Base-by-base conservation (phyloP, 139 green algal genomes). In the Chlorella sorokiniana region DNA sequence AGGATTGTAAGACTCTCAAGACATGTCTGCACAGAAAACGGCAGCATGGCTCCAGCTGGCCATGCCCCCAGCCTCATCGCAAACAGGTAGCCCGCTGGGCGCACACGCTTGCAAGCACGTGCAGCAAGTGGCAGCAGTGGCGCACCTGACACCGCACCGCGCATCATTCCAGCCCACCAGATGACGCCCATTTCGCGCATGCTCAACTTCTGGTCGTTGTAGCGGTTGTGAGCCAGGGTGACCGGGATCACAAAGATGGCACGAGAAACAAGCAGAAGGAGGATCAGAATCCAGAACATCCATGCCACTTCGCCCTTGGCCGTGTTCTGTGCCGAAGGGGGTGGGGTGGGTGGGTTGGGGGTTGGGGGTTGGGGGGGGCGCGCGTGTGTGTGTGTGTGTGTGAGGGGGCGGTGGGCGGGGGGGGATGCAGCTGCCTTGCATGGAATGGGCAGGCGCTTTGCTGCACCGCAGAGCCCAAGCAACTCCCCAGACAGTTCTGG, bases 111-210 rank as follows among this genome's bases (percentile, higher is more conserved):
- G n/a, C n/a, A n/a, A n/a, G n/a, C n/a, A n/a, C n/a, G n/a, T n/a
- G n/a, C n/a, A n/a, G n/a, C 16, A 16, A 56, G 48, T 56, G 48
- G 16, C 14, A 56, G 14, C 48, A 56, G 48, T 31, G n/a, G 64
- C 71, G 23, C 73, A 79, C 73, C 73, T 33, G 87, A 91, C 42
- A 97, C 93, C 1, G 93, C 92, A 4, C 93, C 93, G 3, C 91
- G 83, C 85, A 95, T 94, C 11, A 94, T 75, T 11, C 93, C 92
- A 3, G 89, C 87, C 91, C 90, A 95, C 93, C 92, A 94, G n/a
- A 96, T 90, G 63, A 93, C 82, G 11, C 93, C 61, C 48, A 91
- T 88, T 45, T 96, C 93, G 1, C 79, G 78, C 8, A 81, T 54
- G 52, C 25, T 85, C 40, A 95, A 81, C 65, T 89, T 81, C 59